Evolutionary conservation across 768 basidiomycete genomes (phyloP), one percentile per base, ranked within the genome.

Genomic region (Suillus luteus): DNA sequence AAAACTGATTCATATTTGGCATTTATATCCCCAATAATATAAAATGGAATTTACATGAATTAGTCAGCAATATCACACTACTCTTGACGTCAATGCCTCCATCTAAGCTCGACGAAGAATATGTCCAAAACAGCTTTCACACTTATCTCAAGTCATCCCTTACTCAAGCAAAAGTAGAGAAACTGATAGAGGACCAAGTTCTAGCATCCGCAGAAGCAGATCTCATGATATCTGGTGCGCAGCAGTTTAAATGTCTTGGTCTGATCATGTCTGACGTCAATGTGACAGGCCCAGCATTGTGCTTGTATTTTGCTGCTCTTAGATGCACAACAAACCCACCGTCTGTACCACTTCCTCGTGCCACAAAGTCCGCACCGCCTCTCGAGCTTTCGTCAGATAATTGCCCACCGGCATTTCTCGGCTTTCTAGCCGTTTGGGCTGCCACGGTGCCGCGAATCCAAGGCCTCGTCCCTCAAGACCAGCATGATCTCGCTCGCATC

Each of bases 291-390:
- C 93, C 93, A 15, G 91, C 93, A 0, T 79, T 95, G 15, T 92
- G 90, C 65, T 81, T 95, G 0, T 95, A 91, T 76, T 95, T 93
- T 74, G 91, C 91, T 0, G 92, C 93, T 0, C 78, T 95, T 7
- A 81, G 91, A 31, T 89, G 84, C 37, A 89, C 86, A 0, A 92
- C 91, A 14, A 76, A 83, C 38, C 92, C 93, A 2, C 91, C 93
- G 0, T 90, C 90, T 0, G 92, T 95, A 0, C 90, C 93, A 1
- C 82, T 93, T 3, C 93, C 93, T 1, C 83, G 87, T 31, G 71
- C 70, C 7, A 71, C 78, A 7, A 89, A 86, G 69, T 75, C 73
- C 2, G 64, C 64, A 12, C 75, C 82, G 12, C 85, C 88, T 0
- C 78, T 82, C 19, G 83, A 89, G 15, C 83, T 95, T 31, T 87